phyloP scores from a whole-genome alignment of 805 yeast genomes.

The Yarrowia bubula region DNA sequence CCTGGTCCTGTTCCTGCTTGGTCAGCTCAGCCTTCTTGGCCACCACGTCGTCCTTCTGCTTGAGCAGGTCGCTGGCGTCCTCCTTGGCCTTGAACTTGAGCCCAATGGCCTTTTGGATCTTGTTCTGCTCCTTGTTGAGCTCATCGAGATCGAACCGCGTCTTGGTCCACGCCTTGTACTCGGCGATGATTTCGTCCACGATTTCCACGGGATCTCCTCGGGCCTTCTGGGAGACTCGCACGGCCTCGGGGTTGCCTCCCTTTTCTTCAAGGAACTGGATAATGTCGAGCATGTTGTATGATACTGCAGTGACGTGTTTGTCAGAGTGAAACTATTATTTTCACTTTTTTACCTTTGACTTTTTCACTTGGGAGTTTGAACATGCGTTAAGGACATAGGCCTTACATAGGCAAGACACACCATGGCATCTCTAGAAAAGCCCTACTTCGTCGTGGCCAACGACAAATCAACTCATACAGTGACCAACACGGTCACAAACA shows the following conservation, averaged over 20 bases:
- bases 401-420: too few relatives aligned
- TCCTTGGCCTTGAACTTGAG: slow-evolving; percentile 90
- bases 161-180: slow-evolving; percentile 89
- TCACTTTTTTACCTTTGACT: slow-evolving; percentile 27
- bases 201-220: slow-evolving; percentile 93
- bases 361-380: not conserved
- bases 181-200: slow-evolving; percentile 91
- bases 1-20: slow-evolving; percentile 75
- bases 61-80: slow-evolving; percentile 81
- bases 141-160: slow-evolving; percentile 88
- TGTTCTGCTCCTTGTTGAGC: slow-evolving; percentile 81
- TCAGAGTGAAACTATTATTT: slow-evolving; percentile 2
- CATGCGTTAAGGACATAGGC: too few relatives aligned
- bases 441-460: slow-evolving; percentile 9
- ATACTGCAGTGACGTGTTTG: too few relatives aligned
- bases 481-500: not conserved
- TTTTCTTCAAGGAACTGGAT: slow-evolving; percentile 89
- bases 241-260: slow-evolving; percentile 92
- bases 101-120: slow-evolving; percentile 90
- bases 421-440: too few relatives aligned
- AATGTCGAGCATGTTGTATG: slow-evolving; percentile 97
- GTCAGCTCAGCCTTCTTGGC: slow-evolving; percentile 65
- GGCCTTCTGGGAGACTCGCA: slow-evolving; percentile 84
- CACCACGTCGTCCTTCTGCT: slow-evolving; percentile 72
- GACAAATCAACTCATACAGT: slow-evolving; percentile 10